Conservation (phyloP, 768 basidiomycete species). For the Hygrophoropsis aurantiaca region DNA sequence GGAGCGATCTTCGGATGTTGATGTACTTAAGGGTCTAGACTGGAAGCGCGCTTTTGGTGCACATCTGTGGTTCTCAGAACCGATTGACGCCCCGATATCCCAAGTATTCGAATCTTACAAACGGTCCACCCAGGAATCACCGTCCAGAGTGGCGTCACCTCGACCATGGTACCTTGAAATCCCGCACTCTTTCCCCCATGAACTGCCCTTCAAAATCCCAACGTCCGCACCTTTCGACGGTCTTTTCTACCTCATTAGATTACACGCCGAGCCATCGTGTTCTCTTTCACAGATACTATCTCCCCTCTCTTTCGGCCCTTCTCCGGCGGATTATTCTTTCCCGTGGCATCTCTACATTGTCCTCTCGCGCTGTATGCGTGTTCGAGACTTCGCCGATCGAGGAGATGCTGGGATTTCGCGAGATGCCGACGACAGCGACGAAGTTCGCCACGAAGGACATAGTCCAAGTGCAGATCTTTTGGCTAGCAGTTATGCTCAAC, state of each 20-base stretch:
- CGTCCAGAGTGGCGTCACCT: constrained; percentile 49
- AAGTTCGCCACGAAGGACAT: constrained; percentile 64
- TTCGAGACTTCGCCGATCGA: constrained; percentile 89
- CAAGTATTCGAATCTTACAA: constrained; percentile 69
- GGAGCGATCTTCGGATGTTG: constrained; percentile 56
- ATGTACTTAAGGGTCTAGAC: constrained; percentile 73
- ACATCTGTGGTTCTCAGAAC: constrained; percentile 84
- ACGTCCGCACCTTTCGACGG: constrained; percentile 60
- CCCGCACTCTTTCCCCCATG: constrained; percentile 12
- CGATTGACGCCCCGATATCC: constrained; percentile 67
- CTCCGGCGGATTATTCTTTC: constrained; percentile 77
- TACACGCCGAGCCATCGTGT: constrained; percentile 70
- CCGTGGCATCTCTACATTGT: constrained; percentile 94
- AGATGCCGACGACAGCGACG: constrained; percentile 38
- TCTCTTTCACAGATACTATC: constrained; percentile 68
- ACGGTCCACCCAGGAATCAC: constrained; percentile 34
- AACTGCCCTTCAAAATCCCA: constrained; percentile 42
- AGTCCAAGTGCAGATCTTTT: constrained; percentile 82
- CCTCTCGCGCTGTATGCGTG: constrained; percentile 76
- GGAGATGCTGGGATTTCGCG: constrained; percentile 41
- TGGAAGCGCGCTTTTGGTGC: constrained; percentile 95
- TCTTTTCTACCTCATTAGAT: constrained; percentile 76
- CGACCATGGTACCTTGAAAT: constrained; percentile 57
- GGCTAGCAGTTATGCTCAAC: constrained; percentile 81
- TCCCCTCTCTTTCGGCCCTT: constrained; percentile 73